phyloP scores from a whole-genome alignment of 2,329 filamentous ascomycete genomes.

The Diplodia scrobiculata region DNA sequence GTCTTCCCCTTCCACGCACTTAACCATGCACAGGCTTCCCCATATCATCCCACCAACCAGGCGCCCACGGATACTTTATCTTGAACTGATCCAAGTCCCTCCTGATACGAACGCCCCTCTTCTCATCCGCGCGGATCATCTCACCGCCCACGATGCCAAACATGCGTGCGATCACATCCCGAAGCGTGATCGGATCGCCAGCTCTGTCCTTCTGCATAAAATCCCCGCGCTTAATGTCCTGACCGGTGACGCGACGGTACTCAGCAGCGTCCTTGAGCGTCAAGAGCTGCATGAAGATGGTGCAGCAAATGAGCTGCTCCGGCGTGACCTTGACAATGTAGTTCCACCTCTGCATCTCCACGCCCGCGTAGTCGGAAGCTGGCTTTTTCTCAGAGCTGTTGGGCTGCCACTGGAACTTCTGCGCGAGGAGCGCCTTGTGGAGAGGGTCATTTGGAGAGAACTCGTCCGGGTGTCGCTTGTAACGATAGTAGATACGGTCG shows the following conservation, averaged over 20 bases:
- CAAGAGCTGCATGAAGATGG: conserved; percentile 27
- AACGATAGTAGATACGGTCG: conserved; percentile 41
- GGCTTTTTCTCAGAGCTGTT: conserved; percentile 27
- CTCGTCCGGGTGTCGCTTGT: conserved; percentile 39
- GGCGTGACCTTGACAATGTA: conserved; percentile 41
- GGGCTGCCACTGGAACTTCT: conserved; percentile 36
- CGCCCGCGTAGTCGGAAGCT: conserved; percentile 21
- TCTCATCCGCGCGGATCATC: conserved; percentile 18
- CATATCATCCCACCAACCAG: conserved; percentile 17
- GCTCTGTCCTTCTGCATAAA: conserved; percentile 18
- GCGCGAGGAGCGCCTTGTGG: conserved; percentile 39
- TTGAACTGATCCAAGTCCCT: conserved; percentile 19
- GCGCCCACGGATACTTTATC: conserved; percentile 11
- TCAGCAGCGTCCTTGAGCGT: conserved; percentile 19
- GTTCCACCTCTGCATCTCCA: conserved; percentile 35
- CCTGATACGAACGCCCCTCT: conserved; percentile 7
- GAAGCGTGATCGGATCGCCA: conserved; percentile 10
- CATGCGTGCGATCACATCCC: conserved; percentile 12
- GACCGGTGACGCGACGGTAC: conserved; percentile 10
- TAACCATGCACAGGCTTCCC: conserved; percentile 1
- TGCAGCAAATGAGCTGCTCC: conserved; percentile 40
- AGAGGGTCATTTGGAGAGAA: conserved; percentile 37
- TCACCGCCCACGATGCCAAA: conserved; percentile 6
- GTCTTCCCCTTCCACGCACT: not conserved
- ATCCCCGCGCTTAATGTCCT: not conserved